Base-by-base conservation (phyloP, 2,329 filamentous ascomycete genomes). In the Eurotiales sp. region DNA sequence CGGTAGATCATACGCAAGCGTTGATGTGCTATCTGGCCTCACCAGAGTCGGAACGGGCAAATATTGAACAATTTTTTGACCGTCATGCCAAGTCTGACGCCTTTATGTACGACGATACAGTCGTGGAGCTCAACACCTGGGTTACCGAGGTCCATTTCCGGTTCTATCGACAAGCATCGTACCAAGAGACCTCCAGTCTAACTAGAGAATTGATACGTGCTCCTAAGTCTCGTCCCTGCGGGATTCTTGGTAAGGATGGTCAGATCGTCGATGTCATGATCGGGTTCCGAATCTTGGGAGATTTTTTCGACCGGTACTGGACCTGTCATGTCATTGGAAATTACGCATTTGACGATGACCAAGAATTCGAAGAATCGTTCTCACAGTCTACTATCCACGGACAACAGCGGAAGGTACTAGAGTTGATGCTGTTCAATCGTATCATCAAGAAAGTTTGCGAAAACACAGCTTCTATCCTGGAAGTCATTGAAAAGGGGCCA, bases 231-330 rank as follows among this genome's bases (percentile, higher is more conserved):
- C 42, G 23, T 15, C 15, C 8, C 19, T 27, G 41, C 52, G 43
- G 29, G 39, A 51, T 29, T 10, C 25, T 34, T 17, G 55, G 51
- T 21, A 34, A 39, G 15, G 21, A 39, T 11, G 40, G 23, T 19
- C 39, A 52, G 7, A 55, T 65, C 15, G 32, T 51, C 5, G 53
- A 56, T 37, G 57, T 55, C 0, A 54, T 58, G 0, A 56, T 59
- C 21, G 53, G 64, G 0, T 69, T 68, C 30, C 58, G 61, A 6
- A 64, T 69, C 27, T 34, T 52, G 7, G 64, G 65, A 3, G 64
- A 69, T 50, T 64, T 65, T 32, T 67, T 64, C 21, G 65, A 68
- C 37, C 59, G 64, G 0, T 66, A 61, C 30, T 68, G 65, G 65
- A 68, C 65, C 1, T 65, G 64, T 32, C 56, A 63, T 41, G 46